Evolutionary conservation across 192 early-diverging fungal species (phyloP), one percentile per base, ranked within the genome.

Genomic region (Podila epicladia): DNA sequence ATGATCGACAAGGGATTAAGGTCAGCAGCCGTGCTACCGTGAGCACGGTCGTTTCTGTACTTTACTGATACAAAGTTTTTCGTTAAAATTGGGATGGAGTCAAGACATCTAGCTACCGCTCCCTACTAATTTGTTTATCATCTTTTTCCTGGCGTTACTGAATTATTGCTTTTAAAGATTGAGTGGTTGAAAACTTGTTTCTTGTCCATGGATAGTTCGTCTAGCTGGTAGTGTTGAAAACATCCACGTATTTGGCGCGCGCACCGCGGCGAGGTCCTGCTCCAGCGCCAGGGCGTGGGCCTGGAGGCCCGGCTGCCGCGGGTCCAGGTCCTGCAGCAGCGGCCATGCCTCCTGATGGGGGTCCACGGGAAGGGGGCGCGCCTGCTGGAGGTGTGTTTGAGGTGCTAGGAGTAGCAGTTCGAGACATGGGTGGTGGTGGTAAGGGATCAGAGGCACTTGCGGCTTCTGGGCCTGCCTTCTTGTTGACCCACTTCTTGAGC

Each of bases 401-500:
- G 15, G 45, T 55, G 2, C 59, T 60, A 7, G 73, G 71, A 4
- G 70, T 65, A 9, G 60, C 37, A 33, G 67, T 72, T 19, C 69
- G 67, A 0, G 82, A 70, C 67, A 63, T 67, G 41, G 80, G 69
- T 61, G 83, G 79, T 48, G 83, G 65, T 32, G 78, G 38, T 48
- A 75, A 51, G 7, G 82, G 45, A 51, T 65, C 69, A 1, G 73
- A 38, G 5, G 35, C 55, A 7, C 60, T 31, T 4, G 70, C 58
- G 0, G 53, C 15, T 13, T 72, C 70, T 15, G 70, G 32, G 15
- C 76, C 76, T 0, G 31, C 76, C 65, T 89, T 90, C 67, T 91
- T 92, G 75, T 95, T 94, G 20, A 99, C 94, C 96, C 96, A 99
- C 64, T 92, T 86, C 65, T 95, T 91, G 69, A 90, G 89, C 29